Evolutionary conservation across 2,329 filamentous ascomycete genomes (phyloP), one percentile per base, ranked within the genome.

Genomic region (Chrysosporium queenslandicum): DNA sequence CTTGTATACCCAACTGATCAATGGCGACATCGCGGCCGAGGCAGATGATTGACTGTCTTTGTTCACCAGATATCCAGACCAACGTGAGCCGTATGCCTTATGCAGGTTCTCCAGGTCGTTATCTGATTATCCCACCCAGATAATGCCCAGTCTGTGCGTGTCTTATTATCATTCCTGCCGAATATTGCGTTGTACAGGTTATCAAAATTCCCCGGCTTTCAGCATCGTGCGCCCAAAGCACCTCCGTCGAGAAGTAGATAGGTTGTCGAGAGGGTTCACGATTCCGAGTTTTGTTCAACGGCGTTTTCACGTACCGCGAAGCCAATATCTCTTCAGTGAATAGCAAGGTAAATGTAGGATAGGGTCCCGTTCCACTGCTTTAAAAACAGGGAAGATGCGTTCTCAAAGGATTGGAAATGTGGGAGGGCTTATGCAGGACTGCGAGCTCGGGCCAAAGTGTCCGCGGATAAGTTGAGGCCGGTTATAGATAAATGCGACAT

Each of bases 1-100:
- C 23, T 32, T 18, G 20, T 9, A 16, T 14, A 23, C 34, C 41
- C 49, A 46, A 14, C 29, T 25, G 11, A 12, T 46, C 16, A 41
- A 41, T n/a, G 34, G 34, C 21, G 41, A 47, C 50, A 52, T 52
- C 21, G 14, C 11, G 11, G 37, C 47, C 18, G n/a, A 46, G 21
- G 18, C 34, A 11, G 30, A 16, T 18, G 12, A 18, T 12, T n/a
- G 20, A 4, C 14, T 29, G 3, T 3, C 4, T 43, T 30, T 18
- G 23, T 41, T 14, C 14, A 16, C n/a, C 4, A 18, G 12, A 27
- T 6, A 5, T 27, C 23, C 40, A 8, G 12, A 29, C 14, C 8
- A 25, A 23, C 12, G 23, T 16, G 14, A 18, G 11, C 4, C 14
- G 14, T 8, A 12, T 2, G 20, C 20, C 2, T 23, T 29, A 3